Base-by-base conservation (phyloP, 2,329 filamentous ascomycete species). In the Ilyonectria robusta region DNA sequence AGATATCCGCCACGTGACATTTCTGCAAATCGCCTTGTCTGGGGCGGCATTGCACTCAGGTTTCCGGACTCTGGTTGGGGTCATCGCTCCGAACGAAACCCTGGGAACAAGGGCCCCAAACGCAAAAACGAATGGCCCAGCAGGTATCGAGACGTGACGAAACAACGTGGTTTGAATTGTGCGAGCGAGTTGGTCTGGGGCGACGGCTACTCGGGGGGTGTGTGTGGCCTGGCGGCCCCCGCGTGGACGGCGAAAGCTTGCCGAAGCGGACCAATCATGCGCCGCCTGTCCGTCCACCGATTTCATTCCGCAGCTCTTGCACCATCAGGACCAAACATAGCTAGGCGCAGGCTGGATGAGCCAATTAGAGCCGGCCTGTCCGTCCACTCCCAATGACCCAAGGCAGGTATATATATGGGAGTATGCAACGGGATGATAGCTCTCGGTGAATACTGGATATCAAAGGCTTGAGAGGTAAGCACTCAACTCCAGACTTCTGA, bases 1-100 rank as follows among this genome's bases (percentile, higher is more conserved):
- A 50, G 47, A 50, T 50, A 50, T 50, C 47, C 47, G 46, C 46
- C 21, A 50, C 21, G 46, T 13, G 46, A 29, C 46, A 50, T 50
- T 50, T 50, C 26, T 50, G 47, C 47, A 19, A 50, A 33, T 5
- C 0, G 47, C 47, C 47, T 31, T 33, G 26, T 33, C 47, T 50
- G 47, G 33, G 33, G 47, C 23, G 47, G 47, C 11, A 50, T 50
- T 50, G 17, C 11, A 1, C 47, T 33, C 23, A 4, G n/a, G n/a
- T n/a, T n/a, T n/a, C n/a, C n/a, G n/a, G n/a, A n/a, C n/a, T n/a
- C n/a, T n/a, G n/a, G n/a, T n/a, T n/a, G n/a, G n/a, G n/a, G n/a
- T n/a, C n/a, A n/a, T n/a, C n/a, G n/a, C n/a, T n/a, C n/a, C n/a
- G n/a, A n/a, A n/a, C n/a, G n/a, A n/a, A n/a, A n/a, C n/a, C n/a